These are phyloP conservation scores for Puccinia brachypodii DNA, from an alignment of 1,284 basidiomycete species.

Conservation along the genomic window DNA sequence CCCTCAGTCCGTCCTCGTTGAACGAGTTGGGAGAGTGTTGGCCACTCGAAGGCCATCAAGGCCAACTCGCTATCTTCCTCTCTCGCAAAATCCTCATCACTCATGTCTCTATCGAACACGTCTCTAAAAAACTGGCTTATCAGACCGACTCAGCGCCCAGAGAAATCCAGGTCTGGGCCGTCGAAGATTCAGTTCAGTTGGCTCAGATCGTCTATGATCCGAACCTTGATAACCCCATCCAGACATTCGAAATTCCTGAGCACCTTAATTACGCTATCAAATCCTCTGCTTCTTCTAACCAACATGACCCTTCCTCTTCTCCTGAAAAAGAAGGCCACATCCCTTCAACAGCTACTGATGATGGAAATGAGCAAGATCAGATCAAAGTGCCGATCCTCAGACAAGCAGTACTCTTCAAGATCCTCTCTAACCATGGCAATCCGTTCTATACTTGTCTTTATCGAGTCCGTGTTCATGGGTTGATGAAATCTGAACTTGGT, in stretches of 20 bases:
- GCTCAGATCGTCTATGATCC: constrained; percentile 62
- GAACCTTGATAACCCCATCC: constrained; percentile 51
- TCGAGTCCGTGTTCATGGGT: constrained; percentile 66
- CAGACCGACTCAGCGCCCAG: constrained; percentile 72
- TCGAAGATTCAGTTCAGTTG: constrained; percentile 75
- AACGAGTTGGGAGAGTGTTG: constrained; percentile 81
- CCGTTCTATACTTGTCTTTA: constrained; percentile 84
- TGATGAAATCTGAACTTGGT: constrained; percentile 31
- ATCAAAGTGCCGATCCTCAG: constrained; percentile 62
- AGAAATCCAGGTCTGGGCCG: constrained; percentile 82
- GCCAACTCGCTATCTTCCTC: constrained; percentile 78
- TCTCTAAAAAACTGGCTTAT: constrained; percentile 72
- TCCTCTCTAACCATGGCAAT: constrained; percentile 84
- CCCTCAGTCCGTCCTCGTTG: constrained; percentile 81
- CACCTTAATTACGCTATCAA: constrained; percentile 51
- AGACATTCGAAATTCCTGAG: constrained; percentile 52
- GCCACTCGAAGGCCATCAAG: constrained; percentile 77
- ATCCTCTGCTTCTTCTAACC: constrained; percentile 51
- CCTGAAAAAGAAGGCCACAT: constrained; percentile 64
- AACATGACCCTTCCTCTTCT: constrained; percentile 54
- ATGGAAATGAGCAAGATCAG: not conserved
- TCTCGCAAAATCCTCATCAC: constrained; percentile 69
- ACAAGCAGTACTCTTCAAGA: constrained; percentile 72
- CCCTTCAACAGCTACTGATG: constrained; percentile 52
- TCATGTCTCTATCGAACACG: constrained; percentile 84